phyloP scores from a whole-genome alignment of 768 basidiomycete genomes.

The Psilocybe cyanescens region DNA sequence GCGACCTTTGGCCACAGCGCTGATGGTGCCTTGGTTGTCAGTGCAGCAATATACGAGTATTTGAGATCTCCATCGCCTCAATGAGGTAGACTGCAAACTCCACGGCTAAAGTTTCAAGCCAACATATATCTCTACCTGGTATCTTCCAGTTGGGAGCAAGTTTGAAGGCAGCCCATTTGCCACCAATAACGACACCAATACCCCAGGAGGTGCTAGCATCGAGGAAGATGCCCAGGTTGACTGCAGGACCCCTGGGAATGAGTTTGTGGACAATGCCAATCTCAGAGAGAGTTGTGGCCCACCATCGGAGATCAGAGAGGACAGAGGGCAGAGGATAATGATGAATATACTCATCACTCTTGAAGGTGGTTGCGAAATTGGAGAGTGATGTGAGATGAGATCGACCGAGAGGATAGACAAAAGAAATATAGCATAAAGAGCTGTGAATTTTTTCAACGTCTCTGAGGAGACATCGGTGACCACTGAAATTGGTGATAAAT shows the following conservation, averaged over 20 bases:
- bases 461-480: conserved; percentile 12
- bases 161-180: neutral
- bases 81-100: neutral
- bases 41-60: neutral
- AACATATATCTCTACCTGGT: neutral
- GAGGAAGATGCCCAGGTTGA: conserved; percentile 23
- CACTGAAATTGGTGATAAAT: too few relatives aligned
- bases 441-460: conserved; percentile 32
- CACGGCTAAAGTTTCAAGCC: neutral
- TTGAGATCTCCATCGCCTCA: neutral
- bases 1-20: neutral
- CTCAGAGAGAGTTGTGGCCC: conserved; percentile 16
- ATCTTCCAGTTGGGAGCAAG: neutral
- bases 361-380: conserved; percentile 22
- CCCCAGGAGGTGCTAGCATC: neutral
- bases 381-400: conserved; percentile 18
- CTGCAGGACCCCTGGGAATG: conserved; percentile 5
- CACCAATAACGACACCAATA: neutral
- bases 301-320: conserved; percentile 31
- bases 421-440: conserved; percentile 33
- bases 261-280: conserved; percentile 11
- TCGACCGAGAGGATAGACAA: conserved; percentile 27
- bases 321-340: neutral
- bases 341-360: conserved; percentile 14
- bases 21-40: neutral